Conservation (phyloP, 768 basidiomycete genomes). For the Termitomyces sp. region DNA sequence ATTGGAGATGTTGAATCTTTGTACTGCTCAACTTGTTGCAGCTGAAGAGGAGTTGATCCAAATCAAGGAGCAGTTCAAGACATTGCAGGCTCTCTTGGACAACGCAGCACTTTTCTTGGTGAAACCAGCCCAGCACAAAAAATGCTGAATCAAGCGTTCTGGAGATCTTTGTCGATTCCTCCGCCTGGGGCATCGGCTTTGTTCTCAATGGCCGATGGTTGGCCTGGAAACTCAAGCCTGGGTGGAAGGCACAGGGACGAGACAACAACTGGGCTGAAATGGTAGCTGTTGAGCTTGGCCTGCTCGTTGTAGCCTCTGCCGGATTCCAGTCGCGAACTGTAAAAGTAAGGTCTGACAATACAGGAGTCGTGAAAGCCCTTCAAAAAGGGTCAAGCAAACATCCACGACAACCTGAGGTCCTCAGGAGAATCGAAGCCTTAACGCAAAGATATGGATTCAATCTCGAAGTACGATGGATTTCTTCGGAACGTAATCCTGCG, state of each 20-base stretch:
- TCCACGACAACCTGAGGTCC: slow-evolving; percentile 25
- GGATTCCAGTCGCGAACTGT: slow-evolving; percentile 23
- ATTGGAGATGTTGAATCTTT: slow-evolving; percentile 3
- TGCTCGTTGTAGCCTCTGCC: slow-evolving; percentile 28
- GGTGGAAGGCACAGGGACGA: slow-evolving; percentile 27
- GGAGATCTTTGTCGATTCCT: slow-evolving; percentile 41
- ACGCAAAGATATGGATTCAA: background rate
- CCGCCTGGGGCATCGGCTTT: slow-evolving; percentile 42
- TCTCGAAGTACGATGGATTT: slow-evolving; percentile 6
- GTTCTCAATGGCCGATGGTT: slow-evolving; percentile 32
- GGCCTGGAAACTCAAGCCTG: slow-evolving; percentile 35
- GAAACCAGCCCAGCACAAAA: no score
- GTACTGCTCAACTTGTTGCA: slow-evolving; percentile 15
- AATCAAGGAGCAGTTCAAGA: slow-evolving; percentile 22
- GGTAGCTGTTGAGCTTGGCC: slow-evolving; percentile 41
- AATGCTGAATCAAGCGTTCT: background rate
- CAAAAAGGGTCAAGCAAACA: slow-evolving; percentile 22
- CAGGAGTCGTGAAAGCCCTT: slow-evolving; percentile 36
- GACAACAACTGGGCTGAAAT: slow-evolving; percentile 47
- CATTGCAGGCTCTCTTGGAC: slow-evolving; percentile 15
- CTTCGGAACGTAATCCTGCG: slow-evolving; percentile 12
- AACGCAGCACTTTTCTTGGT: background rate
- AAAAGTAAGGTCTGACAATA: slow-evolving; percentile 39
- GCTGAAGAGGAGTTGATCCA: slow-evolving; percentile 19
- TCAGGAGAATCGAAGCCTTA: slow-evolving; percentile 16